Conservation (phyloP, 2,329 filamentous ascomycete species). For the Aspergillus texensis region DNA sequence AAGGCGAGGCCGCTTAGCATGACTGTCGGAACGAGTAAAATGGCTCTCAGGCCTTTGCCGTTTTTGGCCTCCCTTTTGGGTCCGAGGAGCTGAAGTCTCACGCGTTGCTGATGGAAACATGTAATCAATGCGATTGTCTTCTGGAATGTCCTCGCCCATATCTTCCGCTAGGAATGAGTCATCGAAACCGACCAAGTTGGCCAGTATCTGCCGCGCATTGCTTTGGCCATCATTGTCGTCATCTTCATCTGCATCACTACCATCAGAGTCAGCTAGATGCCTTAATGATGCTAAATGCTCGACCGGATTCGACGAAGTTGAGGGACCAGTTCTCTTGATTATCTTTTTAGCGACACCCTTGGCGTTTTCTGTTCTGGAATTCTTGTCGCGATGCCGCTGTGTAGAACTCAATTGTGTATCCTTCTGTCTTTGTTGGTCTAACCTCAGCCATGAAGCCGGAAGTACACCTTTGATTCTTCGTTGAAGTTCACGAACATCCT, state of each 20-base stretch:
- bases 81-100: constrained; percentile 16
- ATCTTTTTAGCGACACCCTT: constrained; percentile 41
- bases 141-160: constrained; percentile 37
- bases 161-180: constrained; percentile 27
- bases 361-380: constrained; percentile 26
- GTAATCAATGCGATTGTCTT: constrained; percentile 47
- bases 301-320: constrained; percentile 16
- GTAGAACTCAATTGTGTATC: constrained; percentile 20
- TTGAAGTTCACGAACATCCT: constrained; percentile 37
- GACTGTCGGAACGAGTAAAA: constrained; percentile 7
- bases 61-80: constrained; percentile 26
- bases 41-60: constrained; percentile 10
- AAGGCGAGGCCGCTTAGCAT: constrained; percentile 27
- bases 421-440: constrained; percentile 42
- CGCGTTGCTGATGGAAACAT: constrained; percentile 39
- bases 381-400: constrained; percentile 25
- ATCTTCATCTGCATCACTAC: constrained; percentile 30
- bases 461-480: constrained; percentile 52
- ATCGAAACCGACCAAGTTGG: constrained; percentile 24
- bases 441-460: constrained; percentile 51
- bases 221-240: constrained; percentile 11
- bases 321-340: constrained; percentile 25
- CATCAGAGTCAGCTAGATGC: constrained; percentile 33
- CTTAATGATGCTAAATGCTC: constrained; percentile 20
- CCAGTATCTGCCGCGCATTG: constrained; percentile 16